phyloP scores from a whole-genome alignment of 1,139 yeast genomes.

The Blastobotrys persicus region DNA sequence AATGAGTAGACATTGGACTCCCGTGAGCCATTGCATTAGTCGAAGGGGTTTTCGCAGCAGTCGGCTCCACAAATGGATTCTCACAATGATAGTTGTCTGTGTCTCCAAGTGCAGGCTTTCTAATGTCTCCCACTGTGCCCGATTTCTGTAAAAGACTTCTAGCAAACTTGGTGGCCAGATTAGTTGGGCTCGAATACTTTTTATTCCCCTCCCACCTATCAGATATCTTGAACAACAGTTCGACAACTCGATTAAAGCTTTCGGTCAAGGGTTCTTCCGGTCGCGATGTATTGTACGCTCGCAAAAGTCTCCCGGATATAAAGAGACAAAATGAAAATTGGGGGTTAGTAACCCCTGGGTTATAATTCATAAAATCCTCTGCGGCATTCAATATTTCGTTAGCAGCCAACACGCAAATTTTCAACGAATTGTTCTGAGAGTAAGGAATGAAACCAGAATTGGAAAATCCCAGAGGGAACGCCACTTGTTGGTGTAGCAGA shows the following conservation, averaged over 20 bases:
- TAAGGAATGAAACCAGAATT: slow-evolving; percentile 14
- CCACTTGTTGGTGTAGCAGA: slow-evolving; percentile 29
- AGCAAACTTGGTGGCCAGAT: slow-evolving; percentile 18
- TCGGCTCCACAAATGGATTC: not conserved
- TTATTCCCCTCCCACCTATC: slow-evolving; percentile 23
- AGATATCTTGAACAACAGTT: slow-evolving; percentile 23
- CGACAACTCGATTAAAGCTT: slow-evolving; percentile 22
- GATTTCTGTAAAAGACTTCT: slow-evolving; percentile 8
- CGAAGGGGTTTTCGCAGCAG: not conserved
- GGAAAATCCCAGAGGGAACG: slow-evolving; percentile 20
- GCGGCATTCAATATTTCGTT: slow-evolving; percentile 25
- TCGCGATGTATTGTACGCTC: slow-evolving; percentile 23
- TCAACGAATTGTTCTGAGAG: slow-evolving; percentile 16
- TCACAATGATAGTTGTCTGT: not conserved
- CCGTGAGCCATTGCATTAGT: not conserved
- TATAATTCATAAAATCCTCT: slow-evolving; percentile 18
- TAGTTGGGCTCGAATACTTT: slow-evolving; percentile 13
- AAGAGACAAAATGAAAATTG: slow-evolving; percentile 28
- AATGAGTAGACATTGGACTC: slow-evolving; percentile 6
- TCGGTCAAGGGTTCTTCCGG: slow-evolving; percentile 17
- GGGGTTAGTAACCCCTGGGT: slow-evolving; percentile 20
- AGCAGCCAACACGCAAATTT: slow-evolving; percentile 25
- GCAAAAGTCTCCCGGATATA: slow-evolving; percentile 24
- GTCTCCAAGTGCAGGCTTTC: slow-evolving; percentile 1
- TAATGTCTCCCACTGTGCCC: not conserved